Evolutionary conservation across 2,329 filamentous ascomycete species (phyloP).

Genomic region (Alternaria viburni): DNA sequence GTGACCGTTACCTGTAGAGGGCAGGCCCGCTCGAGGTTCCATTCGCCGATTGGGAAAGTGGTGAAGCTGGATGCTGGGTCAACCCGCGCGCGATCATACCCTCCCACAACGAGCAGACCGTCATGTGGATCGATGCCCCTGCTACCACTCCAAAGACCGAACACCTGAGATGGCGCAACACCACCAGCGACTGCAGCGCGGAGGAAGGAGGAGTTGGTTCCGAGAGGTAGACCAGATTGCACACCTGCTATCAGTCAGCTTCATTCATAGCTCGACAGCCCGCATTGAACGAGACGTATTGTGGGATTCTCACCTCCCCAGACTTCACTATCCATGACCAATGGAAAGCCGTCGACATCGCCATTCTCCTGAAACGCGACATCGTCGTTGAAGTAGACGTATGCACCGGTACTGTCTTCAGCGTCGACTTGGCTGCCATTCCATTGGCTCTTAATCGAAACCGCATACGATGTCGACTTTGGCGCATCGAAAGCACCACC

Average conservation of each 20-base stretch:
- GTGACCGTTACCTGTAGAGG: conserved; percentile 13
- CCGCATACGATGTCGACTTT: conserved; percentile 5
- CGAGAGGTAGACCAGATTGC: conserved; percentile 14
- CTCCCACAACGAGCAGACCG: conserved; percentile 15
- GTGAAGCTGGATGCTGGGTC: conserved; percentile 5
- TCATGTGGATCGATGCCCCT: conserved; percentile 10
- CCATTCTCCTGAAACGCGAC: conserved; percentile 11
- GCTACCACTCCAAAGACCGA: conserved; percentile 16
- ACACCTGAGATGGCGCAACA: conserved; percentile 14
- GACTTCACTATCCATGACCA: conserved; percentile 10
- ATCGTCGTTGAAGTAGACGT: conserved; percentile 14
- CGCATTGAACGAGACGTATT: neutral
- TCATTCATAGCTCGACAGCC: neutral
- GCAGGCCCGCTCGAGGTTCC: conserved; percentile 8
- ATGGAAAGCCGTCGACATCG: conserved; percentile 10
- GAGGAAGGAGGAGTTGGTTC: conserved; percentile 16
- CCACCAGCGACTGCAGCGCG: conserved; percentile 12
- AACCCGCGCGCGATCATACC: conserved; percentile 14
- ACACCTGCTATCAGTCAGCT: neutral
- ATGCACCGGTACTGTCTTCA: conserved; percentile 6
- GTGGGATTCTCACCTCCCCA: neutral
- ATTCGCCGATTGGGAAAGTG: conserved; percentile 12
- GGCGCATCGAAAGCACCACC: conserved; percentile 10
- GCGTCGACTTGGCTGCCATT: conserved; percentile 10
- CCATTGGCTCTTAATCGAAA: conserved; percentile 15